Conservation (phyloP, 2,329 filamentous ascomycete genomes). For the Colletotrichum sojae region DNA sequence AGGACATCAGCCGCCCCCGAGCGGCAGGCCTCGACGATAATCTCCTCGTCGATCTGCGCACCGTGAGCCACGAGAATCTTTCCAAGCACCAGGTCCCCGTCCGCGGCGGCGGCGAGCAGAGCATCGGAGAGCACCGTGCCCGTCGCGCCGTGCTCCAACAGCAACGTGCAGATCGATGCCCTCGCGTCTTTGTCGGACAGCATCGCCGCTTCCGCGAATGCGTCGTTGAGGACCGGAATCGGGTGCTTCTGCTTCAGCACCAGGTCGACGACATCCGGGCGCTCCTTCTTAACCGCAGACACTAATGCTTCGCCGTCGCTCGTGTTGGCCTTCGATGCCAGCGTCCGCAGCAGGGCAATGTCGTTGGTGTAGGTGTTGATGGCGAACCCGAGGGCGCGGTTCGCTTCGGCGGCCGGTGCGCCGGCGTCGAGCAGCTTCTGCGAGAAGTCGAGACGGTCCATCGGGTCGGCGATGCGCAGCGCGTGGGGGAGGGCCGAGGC, state of each 20-base stretch:
- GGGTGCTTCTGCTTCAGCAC: constrained; percentile 59
- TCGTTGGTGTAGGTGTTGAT: constrained; percentile 64
- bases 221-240: constrained; percentile 55
- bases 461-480: constrained; percentile 64
- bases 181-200: constrained; percentile 57
- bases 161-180: constrained; percentile 58
- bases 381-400: constrained; percentile 66
- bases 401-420: constrained; percentile 62
- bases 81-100: constrained; percentile 67
- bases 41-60: constrained; percentile 66
- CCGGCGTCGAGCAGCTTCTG: constrained; percentile 65
- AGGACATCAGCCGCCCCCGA: constrained; percentile 65
- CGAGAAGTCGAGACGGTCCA: constrained; percentile 66
- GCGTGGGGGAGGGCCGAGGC: constrained; percentile 66
- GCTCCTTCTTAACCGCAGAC: constrained; percentile 61
- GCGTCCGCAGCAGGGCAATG: constrained; percentile 60
- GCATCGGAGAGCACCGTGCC: constrained; percentile 63
- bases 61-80: constrained; percentile 66
- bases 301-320: constrained; percentile 65
- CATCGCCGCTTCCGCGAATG: constrained; percentile 60
- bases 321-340: constrained; percentile 63
- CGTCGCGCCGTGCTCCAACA: constrained; percentile 63
- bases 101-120: constrained; percentile 64
- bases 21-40: constrained; percentile 68
- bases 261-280: constrained; percentile 61